phyloP scores from a whole-genome alignment of 495 filamentous ascomycete genomes.

The Opeltia flavorubescens region DNA sequence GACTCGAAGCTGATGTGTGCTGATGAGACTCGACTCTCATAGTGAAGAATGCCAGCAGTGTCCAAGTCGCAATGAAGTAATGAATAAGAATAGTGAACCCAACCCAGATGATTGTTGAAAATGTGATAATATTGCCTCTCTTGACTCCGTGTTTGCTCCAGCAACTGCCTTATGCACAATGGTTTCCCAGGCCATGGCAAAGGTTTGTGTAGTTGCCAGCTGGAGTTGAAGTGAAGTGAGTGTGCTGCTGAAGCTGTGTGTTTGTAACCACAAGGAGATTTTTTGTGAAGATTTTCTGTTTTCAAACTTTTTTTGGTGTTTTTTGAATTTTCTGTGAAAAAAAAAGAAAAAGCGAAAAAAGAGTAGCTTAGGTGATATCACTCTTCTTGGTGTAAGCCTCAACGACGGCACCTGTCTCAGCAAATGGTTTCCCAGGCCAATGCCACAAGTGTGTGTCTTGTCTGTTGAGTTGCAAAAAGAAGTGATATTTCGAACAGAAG shows the following conservation, averaged over 20 bases:
- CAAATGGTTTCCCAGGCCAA: constrained; percentile 2
- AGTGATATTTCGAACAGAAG: neutral
- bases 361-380: neutral
- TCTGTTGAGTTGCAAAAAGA: neutral
- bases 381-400: neutral
- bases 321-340: neutral
- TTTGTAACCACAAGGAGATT: neutral
- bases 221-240: neutral
- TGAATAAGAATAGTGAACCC: neutral
- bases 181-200: neutral
- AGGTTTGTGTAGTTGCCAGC: neutral
- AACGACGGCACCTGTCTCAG: neutral
- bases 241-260: neutral
- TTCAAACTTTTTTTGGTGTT: neutral
- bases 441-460: constrained; percentile 1
- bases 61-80: no score
- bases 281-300: constrained; percentile 1
- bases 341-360: constrained; percentile 1
- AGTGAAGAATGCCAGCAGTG: no score
- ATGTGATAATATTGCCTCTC: neutral
- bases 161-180: neutral
- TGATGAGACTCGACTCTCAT: no score
- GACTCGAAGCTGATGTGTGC: no score
- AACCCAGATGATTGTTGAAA: neutral
- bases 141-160: neutral